Evolutionary conservation across 768 basidiomycete species (phyloP).

Genomic region (Lactarius vividus): DNA sequence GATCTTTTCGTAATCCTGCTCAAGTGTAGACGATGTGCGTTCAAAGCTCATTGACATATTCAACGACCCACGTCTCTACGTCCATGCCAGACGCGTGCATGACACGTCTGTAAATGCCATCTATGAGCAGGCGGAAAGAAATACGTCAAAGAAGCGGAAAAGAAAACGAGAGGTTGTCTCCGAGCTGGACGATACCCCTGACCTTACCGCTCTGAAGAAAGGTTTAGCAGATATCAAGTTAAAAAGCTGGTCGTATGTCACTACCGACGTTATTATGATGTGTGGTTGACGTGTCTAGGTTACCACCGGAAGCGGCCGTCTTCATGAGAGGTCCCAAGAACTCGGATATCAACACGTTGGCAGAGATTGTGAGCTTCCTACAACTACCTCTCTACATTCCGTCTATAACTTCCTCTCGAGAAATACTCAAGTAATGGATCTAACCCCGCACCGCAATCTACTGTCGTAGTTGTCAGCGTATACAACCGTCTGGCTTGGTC

Average conservation of each 20-base stretch:
- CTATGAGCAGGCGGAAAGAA: conserved; percentile 36
- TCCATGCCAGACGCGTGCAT: conserved; percentile 53
- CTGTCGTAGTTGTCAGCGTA: conserved; percentile 57
- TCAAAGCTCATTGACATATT: conserved; percentile 45
- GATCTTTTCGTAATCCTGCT: conserved; percentile 7
- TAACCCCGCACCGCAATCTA: conserved; percentile 36
- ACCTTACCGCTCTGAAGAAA: conserved; percentile 48
- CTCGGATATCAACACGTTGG: conserved; percentile 62
- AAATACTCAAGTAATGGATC: conserved; percentile 15
- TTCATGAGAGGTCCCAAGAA: conserved; percentile 65
- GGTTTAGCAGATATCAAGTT: conserved; percentile 52
- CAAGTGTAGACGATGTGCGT: conserved; percentile 54
- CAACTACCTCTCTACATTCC: not conserved
- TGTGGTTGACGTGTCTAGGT: conserved; percentile 36
- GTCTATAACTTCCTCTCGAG: conserved; percentile 22
- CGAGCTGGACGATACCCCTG: conserved; percentile 42
- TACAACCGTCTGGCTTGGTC: conserved; percentile 62
- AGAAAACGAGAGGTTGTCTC: conserved; percentile 36
- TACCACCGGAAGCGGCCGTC: conserved; percentile 50
- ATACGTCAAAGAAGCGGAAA: conserved; percentile 37
- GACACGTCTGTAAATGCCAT: conserved; percentile 43
- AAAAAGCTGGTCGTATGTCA: conserved; percentile 59
- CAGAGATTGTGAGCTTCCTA: conserved; percentile 37
- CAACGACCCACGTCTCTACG: conserved; percentile 55
- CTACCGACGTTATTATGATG: conserved; percentile 7